phyloP scores from a whole-genome alignment of 176 grass and related monocot genomes.

The Cymbopogon citratus region DNA sequence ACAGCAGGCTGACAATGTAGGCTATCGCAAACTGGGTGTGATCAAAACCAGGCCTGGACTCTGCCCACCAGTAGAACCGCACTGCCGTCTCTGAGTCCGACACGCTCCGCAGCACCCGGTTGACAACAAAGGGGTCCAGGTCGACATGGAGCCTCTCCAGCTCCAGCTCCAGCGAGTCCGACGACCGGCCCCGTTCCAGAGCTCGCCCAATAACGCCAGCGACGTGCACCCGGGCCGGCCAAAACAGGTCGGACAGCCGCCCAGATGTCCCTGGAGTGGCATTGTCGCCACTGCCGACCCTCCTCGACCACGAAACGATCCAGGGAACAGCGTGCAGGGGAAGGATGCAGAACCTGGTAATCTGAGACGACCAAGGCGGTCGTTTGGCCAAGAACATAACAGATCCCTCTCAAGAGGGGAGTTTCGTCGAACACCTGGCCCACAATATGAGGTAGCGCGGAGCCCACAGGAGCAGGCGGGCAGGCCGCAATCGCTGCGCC shows the following conservation, averaged over 20 bases:
- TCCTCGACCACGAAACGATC: not conserved
- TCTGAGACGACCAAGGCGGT: conserved; percentile 29
- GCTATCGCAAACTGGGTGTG: conserved; percentile 51
- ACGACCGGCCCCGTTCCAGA: conserved; percentile 31
- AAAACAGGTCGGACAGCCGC: conserved; percentile 28
- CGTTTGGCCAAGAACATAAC: conserved; percentile 64
- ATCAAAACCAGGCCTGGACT: conserved; percentile 41
- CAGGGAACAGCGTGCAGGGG: conserved; percentile 20
- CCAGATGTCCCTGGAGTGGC: not conserved
- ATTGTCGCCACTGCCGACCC: not conserved
- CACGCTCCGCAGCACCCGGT: conserved; percentile 45
- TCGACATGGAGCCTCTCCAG: conserved; percentile 42
- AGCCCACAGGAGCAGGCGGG: too few species aligned
- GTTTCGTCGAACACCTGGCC: conserved; percentile 40
- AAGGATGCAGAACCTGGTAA: conserved; percentile 7
- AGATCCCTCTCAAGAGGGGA: conserved; percentile 34
- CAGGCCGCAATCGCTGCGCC: too few species aligned
- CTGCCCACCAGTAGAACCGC: conserved; percentile 61
- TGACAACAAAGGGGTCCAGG: conserved; percentile 53
- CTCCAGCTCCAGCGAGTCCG: conserved; percentile 35
- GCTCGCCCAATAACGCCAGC: conserved; percentile 20
- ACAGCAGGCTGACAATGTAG: conserved; percentile 44
- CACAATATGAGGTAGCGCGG: too few species aligned
- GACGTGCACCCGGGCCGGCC: not conserved
- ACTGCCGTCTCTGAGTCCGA: conserved; percentile 46